These are phyloP conservation scores for Avena eriantha DNA, from an alignment of 176 grass and related monocot genomes.

Conservation along the genomic window DNA sequence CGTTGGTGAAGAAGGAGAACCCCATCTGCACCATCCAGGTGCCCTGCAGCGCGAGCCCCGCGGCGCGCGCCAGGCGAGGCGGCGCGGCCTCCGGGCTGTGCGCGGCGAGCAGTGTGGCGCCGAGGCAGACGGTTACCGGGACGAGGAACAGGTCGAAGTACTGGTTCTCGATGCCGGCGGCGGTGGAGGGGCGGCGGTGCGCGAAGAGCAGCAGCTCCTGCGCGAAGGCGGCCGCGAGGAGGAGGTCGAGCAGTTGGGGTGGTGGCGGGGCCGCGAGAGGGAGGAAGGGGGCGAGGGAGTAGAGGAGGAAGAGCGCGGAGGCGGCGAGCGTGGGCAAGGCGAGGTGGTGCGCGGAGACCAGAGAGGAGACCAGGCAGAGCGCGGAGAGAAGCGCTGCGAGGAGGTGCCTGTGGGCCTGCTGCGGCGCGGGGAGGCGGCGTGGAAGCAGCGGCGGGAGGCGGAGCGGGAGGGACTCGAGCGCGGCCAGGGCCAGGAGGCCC, in stretches of 20 bases:
- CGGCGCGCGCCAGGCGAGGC: constrained; percentile 68
- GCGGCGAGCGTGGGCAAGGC: constrained; percentile 74
- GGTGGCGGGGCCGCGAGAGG: constrained; percentile 58
- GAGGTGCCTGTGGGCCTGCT: constrained; percentile 56
- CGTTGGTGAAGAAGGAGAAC: constrained; percentile 89
- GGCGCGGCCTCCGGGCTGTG: constrained; percentile 45
- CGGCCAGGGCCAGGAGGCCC: constrained; percentile 64
- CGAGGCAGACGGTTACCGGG: constrained; percentile 72
- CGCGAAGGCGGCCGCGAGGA: constrained; percentile 72
- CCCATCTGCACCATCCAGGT: constrained; percentile 99
- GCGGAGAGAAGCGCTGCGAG: constrained; percentile 37
- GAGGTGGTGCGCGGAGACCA: constrained; percentile 57
- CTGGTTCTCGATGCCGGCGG: constrained; percentile 85
- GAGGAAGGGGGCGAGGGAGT: constrained; percentile 62
- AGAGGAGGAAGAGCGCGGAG: constrained; percentile 79
- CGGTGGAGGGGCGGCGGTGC: constrained; percentile 64
- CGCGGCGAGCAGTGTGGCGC: constrained; percentile 67
- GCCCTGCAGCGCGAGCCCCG: constrained; percentile 79
- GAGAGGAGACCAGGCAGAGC: constrained; percentile 60
- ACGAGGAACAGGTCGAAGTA: constrained; percentile 95
- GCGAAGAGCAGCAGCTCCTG: constrained; percentile 82
- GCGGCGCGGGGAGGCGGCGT: constrained; percentile 21
- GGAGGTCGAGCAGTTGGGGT: constrained; percentile 72
- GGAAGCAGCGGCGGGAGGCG: constrained; percentile 27
- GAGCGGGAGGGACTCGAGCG: constrained; percentile 61